Evolutionary conservation across 2,329 filamentous ascomycete species (phyloP), one percentile per base, ranked within the genome.

Genomic region (Fusarium protoensiforme): DNA sequence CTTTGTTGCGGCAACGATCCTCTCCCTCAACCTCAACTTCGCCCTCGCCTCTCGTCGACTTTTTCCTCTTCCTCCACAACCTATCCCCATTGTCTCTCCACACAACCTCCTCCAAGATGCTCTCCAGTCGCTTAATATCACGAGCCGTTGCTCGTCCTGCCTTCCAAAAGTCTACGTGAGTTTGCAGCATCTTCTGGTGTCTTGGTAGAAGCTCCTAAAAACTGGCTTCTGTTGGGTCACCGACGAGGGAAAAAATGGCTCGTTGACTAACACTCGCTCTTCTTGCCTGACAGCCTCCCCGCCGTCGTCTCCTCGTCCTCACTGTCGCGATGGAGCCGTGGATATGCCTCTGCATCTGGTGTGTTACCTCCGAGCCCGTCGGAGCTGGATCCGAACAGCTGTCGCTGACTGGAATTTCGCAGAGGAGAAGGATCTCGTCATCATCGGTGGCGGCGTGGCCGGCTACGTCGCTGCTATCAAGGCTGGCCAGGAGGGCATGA

Each of bases 401-500:
- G 27, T 69, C 64, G 59, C 75, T 77, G 48, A 77, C 72, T 35
- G 41, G 54, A 68, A 61, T 69, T 67, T 58, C 39, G 77, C 83
- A 94, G 94, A 95, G 84, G 94, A 98, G 84, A 97, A 98, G 85
- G 96, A 99, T 84, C 89, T 99, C 64, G 93, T 99, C 81, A 95
- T 99, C 85, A 98, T 99, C 81, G 96, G 96, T 81, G 96, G 96
- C 84, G 96, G 96, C 87, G 96, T 98, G 80, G 96, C 96, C 78
- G 96, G 96, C 82, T 99, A 99, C 87, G 96, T 99, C 80, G 96
- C 96, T 76, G 96, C 96, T 80, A 99, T 99, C 89, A 99, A 98
- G 88, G 96, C 96, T 80, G 96, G 95, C 68, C 96, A 99, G 85
- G 94, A 97, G 83, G 96, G 96, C 80, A 85, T 99, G 83, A 98